A percentile compares a stretch with the other conserved stretches of the same genome.
Conservation (phyloP, 2,329 filamentous ascomycete genomes). For the Fusarium tanahbumbuense region DNA sequence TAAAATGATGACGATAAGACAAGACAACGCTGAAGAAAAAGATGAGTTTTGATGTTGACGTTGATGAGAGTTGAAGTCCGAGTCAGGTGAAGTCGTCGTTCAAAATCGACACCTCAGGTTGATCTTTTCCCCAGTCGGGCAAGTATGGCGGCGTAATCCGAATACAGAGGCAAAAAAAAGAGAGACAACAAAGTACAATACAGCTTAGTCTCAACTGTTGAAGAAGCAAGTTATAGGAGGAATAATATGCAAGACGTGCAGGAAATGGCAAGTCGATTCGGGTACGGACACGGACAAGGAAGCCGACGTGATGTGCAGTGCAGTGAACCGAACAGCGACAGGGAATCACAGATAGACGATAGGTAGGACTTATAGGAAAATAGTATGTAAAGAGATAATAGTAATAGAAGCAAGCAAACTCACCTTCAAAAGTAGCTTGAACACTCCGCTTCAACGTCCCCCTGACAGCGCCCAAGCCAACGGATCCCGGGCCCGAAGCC, state of each 20-base stretch:
- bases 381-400: background rate
- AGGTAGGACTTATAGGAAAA: conserved; percentile 4
- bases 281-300: background rate
- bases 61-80: background rate
- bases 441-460: conserved; percentile 66
- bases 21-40: conserved; percentile 17
- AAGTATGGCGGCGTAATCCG: conserved; percentile 20
- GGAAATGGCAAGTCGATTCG: background rate
- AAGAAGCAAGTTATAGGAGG: background rate
- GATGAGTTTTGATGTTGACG: conserved; percentile 6
- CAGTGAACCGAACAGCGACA: background rate
- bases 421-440: conserved; percentile 72
- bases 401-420: conserved; percentile 34
- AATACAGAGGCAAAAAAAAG: conserved; percentile 4
- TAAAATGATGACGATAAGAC: conserved; percentile 7
- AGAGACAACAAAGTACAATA: background rate
- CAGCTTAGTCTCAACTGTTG: background rate
- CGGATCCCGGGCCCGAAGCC: conserved; percentile 62
- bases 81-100: conserved; percentile 26
- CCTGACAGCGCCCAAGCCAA: conserved; percentile 53
- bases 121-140: conserved; percentile 17
- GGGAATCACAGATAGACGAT: conserved; percentile 30
- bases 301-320: background rate
- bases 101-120: conserved; percentile 40
- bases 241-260: conserved; percentile 3